Evolutionary conservation across 805 yeast genomes (phyloP).

Genomic region (Sungouiozyma intestinalis): DNA sequence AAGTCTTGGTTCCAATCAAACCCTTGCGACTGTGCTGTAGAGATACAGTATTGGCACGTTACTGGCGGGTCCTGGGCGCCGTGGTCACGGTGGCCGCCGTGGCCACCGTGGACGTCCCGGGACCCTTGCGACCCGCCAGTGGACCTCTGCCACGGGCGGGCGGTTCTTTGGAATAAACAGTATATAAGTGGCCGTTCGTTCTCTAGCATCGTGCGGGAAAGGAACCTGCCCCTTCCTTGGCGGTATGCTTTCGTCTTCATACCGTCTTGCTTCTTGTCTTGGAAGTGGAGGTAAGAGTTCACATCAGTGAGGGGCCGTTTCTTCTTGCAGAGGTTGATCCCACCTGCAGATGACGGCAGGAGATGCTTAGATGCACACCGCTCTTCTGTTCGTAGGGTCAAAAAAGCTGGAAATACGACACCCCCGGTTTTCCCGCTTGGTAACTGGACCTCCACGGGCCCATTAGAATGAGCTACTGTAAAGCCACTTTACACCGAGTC

Average conservation of each 20-base stretch:
- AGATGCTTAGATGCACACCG: no score
- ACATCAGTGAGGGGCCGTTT: no score
- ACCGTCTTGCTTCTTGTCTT: not conserved
- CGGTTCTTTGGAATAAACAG: not conserved
- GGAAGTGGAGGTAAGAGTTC: no score
- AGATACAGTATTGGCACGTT: conserved; percentile 11
- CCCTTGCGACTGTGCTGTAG: conserved; percentile 51
- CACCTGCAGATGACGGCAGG: no score
- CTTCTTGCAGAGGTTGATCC: no score
- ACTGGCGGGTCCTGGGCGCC: no score
- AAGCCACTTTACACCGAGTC: no score
- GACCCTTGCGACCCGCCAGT: not conserved
- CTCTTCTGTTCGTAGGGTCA: no score
- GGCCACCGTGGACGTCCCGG: not conserved
- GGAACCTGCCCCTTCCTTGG: not conserved
- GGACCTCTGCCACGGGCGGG: not conserved
- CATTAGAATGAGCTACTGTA: no score
- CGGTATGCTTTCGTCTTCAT: not conserved
- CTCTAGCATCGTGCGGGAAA: conserved; percentile 2
- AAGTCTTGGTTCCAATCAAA: conserved; percentile 68
- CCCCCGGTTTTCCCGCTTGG: no score
- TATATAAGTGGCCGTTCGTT: conserved; percentile 5
- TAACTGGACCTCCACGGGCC: no score
- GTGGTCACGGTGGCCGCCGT: not conserved
- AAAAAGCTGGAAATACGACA: no score